phyloP scores from a whole-genome alignment of 306 rosid genomes.

The Rosa rugosa region DNA sequence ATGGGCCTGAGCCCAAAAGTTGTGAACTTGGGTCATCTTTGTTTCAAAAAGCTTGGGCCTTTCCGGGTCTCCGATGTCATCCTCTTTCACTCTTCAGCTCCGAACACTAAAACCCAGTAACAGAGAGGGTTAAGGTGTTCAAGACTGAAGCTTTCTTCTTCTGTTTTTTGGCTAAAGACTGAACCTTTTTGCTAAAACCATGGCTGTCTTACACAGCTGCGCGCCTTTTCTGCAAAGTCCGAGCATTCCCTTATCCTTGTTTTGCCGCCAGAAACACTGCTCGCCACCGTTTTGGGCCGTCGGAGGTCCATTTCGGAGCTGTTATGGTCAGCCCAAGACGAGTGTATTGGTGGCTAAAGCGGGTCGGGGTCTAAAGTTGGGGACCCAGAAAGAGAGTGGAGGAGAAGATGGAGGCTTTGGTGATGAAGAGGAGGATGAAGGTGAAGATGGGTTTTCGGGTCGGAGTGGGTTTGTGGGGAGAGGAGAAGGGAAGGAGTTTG shows the following conservation, averaged over 20 bases:
- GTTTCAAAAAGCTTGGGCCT: background rate
- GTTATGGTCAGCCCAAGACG: slow-evolving; percentile 6
- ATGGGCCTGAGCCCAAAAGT: background rate
- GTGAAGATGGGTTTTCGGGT: slow-evolving; percentile 35
- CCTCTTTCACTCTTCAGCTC: background rate
- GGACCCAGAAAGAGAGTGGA: slow-evolving; percentile 30
- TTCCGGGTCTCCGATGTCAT: background rate
- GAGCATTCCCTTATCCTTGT: slow-evolving; percentile 19
- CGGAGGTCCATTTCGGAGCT: slow-evolving; percentile 7
- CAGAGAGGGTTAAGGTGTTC: background rate
- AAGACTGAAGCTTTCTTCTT: background rate
- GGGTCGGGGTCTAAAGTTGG: slow-evolving; percentile 25
- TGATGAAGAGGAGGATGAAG: slow-evolving; percentile 20
- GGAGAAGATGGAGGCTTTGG: slow-evolving; percentile 32
- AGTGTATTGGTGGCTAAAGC: slow-evolving; percentile 25
- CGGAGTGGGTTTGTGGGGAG: slow-evolving; percentile 44
- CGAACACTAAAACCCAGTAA: background rate
- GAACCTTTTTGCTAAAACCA: slow-evolving; percentile 17
- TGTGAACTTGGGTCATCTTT: background rate
- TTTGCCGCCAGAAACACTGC: slow-evolving; percentile 24
- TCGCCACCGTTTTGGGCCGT: slow-evolving; percentile 26
- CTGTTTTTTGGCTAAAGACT: background rate
- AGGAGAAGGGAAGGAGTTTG: slow-evolving; percentile 56
- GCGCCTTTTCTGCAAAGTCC: slow-evolving; percentile 32
- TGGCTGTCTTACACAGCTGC: slow-evolving; percentile 46